Conservation (phyloP, 2,329 filamentous ascomycete species). For the Trichoderma koningii region DNA sequence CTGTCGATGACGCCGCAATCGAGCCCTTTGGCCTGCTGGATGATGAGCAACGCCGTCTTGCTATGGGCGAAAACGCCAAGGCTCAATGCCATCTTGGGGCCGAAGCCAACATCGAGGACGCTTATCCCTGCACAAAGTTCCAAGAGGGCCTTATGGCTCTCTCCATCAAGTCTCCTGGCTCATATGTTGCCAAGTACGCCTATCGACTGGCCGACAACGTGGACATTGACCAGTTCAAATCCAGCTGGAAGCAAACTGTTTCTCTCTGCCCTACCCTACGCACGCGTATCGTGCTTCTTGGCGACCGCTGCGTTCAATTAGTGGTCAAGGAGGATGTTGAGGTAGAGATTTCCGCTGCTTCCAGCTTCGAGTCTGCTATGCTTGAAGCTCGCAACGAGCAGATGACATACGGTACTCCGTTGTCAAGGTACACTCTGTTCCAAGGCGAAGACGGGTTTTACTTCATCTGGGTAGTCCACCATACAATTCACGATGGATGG, state of each 20-base stretch:
- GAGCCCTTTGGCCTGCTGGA: constrained; percentile 33
- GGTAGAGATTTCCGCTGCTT: not conserved
- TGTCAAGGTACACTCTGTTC: constrained; percentile 2
- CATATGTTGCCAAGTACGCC: constrained; percentile 29
- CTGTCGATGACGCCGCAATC: not conserved
- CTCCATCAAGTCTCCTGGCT: constrained; percentile 34
- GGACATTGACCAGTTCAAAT: constrained; percentile 33
- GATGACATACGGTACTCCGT: constrained; percentile 12
- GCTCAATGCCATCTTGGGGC: not conserved
- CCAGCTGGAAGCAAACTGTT: constrained; percentile 32
- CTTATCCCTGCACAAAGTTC: constrained; percentile 43
- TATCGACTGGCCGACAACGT: constrained; percentile 37
- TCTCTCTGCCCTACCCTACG: constrained; percentile 15
- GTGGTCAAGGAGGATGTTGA: constrained; percentile 23
- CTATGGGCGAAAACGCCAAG: not conserved
- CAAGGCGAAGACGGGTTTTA: not conserved
- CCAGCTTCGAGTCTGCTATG: not conserved
- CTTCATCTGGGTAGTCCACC: constrained; percentile 35
- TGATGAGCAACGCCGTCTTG: not conserved
- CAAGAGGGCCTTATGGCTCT: constrained; percentile 45
- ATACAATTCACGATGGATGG: constrained; percentile 38
- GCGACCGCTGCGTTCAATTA: constrained; percentile 24
- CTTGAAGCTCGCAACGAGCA: not conserved
- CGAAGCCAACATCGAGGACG: constrained; percentile 25
- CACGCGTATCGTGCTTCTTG: constrained; percentile 22